phyloP scores from a whole-genome alignment of 192 early-diverging fungal species.

The Podila horticola region DNA sequence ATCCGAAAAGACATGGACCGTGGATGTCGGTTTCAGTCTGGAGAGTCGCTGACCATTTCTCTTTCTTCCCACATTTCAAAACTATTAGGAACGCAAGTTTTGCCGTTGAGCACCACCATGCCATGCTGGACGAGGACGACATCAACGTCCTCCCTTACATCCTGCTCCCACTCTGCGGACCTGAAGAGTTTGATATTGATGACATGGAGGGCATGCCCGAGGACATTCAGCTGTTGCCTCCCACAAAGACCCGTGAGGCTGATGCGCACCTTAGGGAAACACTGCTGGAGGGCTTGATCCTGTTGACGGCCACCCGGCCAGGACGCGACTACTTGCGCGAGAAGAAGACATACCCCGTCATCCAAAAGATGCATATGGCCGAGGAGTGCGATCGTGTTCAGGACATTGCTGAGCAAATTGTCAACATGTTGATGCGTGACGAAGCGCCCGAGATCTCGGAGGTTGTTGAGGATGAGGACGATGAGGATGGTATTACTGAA shows the following conservation, averaged over 20 bases:
- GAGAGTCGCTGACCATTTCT: not conserved
- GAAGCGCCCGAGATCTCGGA: conserved; percentile 62
- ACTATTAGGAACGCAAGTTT: conserved; percentile 79
- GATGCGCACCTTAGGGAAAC: conserved; percentile 78
- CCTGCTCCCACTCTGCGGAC: conserved; percentile 89
- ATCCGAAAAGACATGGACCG: not conserved
- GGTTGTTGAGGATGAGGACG: conserved; percentile 38
- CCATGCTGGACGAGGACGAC: conserved; percentile 72
- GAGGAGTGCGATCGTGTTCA: conserved; percentile 79
- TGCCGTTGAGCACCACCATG: conserved; percentile 73
- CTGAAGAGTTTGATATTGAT: conserved; percentile 92
- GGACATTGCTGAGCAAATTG: conserved; percentile 80
- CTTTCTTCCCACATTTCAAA: not conserved
- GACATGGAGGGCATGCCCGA: conserved; percentile 95
- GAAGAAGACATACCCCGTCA: conserved; percentile 86
- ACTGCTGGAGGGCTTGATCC: conserved; percentile 83
- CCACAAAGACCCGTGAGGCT: conserved; percentile 85
- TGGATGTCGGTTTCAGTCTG: not conserved
- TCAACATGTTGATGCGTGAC: conserved; percentile 88
- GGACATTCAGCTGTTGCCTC: conserved; percentile 87
- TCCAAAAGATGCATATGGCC: conserved; percentile 82
- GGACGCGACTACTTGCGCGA: conserved; percentile 85
- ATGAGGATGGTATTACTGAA: conserved; percentile 39
- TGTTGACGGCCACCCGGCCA: conserved; percentile 77
- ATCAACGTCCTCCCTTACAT: conserved; percentile 90